Evolutionary conservation across 805 yeast species (phyloP).

Genomic region (Suhomyces faveliae): DNA sequence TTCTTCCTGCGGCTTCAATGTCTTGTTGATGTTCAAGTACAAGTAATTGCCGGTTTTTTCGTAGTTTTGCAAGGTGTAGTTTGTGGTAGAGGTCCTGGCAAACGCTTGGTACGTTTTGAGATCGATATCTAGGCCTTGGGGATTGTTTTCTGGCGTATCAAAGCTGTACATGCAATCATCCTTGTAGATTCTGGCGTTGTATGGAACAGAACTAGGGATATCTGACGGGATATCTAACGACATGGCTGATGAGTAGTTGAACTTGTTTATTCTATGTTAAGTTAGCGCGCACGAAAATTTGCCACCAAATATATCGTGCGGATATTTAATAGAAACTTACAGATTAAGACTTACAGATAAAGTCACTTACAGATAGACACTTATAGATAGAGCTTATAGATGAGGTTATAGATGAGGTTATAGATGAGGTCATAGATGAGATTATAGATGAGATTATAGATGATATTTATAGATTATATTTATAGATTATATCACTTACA

Average conservation of each 20-base stretch:
- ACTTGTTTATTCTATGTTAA: too few species aligned
- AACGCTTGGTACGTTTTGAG: constrained; percentile 71
- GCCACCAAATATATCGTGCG: too few species aligned
- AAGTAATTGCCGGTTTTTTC: constrained; percentile 50
- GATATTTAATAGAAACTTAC: too few species aligned
- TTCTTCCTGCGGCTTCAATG: constrained; percentile 40
- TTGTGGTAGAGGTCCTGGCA: constrained; percentile 39
- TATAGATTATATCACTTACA: too few species aligned
- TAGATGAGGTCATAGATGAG: too few species aligned
- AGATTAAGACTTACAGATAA: too few species aligned
- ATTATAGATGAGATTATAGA: too few species aligned
- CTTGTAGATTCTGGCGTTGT: constrained; percentile 53
- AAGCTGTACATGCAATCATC: constrained; percentile 91
- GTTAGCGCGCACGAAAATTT: neutral
- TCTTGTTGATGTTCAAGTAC: constrained; percentile 59
- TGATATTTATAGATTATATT: too few species aligned
- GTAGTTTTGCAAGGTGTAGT: constrained; percentile 60
- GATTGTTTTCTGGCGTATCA: constrained; percentile 56
- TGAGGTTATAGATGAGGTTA: too few species aligned
- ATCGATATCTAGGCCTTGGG: constrained; percentile 70
- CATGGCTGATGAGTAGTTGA: constrained; percentile 1
- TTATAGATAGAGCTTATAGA: too few species aligned
- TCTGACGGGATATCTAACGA: constrained; percentile 11
- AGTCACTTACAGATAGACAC: too few species aligned
- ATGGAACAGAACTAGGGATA: constrained; percentile 20